Conservation (phyloP, 306 rosid genomes). For the Trichosanthes cucumerina region DNA sequence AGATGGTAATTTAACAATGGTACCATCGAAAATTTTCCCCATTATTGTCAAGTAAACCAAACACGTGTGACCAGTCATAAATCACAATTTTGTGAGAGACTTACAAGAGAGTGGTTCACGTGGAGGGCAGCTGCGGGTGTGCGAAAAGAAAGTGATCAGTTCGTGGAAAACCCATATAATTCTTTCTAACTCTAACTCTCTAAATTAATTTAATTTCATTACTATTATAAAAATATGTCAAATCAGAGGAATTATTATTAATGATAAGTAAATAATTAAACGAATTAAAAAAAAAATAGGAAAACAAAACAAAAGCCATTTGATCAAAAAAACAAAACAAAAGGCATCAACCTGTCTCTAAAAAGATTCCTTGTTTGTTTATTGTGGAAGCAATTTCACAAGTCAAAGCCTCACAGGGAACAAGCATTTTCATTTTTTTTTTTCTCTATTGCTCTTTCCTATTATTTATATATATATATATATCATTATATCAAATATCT, state of each 20-base stretch:
- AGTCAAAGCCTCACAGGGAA: slow-evolving; percentile 26
- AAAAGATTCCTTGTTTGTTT: slow-evolving; percentile 20
- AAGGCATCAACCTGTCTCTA: slow-evolving; percentile 10
- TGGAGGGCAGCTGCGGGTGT: background rate
- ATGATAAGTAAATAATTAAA: background rate
- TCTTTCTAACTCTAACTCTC: background rate
- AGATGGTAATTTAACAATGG: too few species aligned
- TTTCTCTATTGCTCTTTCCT: background rate
- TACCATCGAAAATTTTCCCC: too few species aligned
- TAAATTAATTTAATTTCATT: background rate
- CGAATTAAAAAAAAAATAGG: background rate
- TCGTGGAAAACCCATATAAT: background rate
- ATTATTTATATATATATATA: too few species aligned
- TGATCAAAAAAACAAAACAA: background rate
- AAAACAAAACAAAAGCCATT: slow-evolving; percentile 1
- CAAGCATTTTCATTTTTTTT: background rate
- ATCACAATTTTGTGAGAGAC: too few species aligned
- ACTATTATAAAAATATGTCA: slow-evolving; percentile 19
- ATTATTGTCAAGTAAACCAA: background rate
- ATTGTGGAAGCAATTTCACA: slow-evolving; percentile 14
- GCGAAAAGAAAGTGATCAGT: background rate
- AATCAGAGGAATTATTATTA: slow-evolving; percentile 24
- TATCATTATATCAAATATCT: background rate
- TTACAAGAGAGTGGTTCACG: background rate
- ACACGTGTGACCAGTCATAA: background rate